phyloP scores from a whole-genome alignment of 495 filamentous ascomycete species.

The Penicillium paradoxum region DNA sequence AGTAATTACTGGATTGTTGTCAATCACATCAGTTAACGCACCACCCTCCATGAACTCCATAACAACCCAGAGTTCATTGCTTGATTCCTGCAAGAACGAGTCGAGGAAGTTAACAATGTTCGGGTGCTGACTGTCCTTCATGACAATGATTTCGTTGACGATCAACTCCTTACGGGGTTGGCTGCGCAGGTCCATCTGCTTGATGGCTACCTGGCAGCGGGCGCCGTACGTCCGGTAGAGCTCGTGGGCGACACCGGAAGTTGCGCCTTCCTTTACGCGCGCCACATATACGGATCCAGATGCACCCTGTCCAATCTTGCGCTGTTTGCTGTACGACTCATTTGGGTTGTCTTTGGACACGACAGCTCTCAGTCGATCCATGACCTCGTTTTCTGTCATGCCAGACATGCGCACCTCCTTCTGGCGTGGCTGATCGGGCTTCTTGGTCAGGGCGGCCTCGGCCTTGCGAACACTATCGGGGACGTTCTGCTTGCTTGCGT shows the following conservation, averaged over 20 bases:
- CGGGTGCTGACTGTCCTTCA: slow-evolving; percentile 96
- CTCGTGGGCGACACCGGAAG: slow-evolving; percentile 59
- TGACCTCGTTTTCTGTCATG: slow-evolving; percentile 95
- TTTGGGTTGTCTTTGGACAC: slow-evolving; percentile 91
- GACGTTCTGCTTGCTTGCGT: slow-evolving; percentile 39
- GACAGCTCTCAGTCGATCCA: slow-evolving; percentile 87
- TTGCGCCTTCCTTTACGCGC: slow-evolving; percentile 73
- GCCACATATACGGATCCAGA: slow-evolving; percentile 98
- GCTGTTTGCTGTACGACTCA: slow-evolving; percentile 92
- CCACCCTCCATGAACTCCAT: slow-evolving; percentile 99
- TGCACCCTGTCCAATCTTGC: slow-evolving; percentile 98
- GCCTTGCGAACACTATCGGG: slow-evolving; percentile 70
- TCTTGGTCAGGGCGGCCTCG: slow-evolving; percentile 73
- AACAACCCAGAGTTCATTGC: slow-evolving; percentile 93
- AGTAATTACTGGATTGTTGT: slow-evolving; percentile 84
- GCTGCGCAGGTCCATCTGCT: slow-evolving; percentile 98
- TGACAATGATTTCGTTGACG: slow-evolving; percentile 98
- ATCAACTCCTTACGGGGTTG: slow-evolving; percentile 98
- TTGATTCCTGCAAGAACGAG: slow-evolving; percentile 89
- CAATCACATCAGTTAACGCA: slow-evolving; percentile 95
- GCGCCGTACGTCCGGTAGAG: slow-evolving; percentile 64
- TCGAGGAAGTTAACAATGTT: slow-evolving; percentile 99
- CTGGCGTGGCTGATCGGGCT: slow-evolving; percentile 61
- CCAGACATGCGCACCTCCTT: slow-evolving; percentile 94
- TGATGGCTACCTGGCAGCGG: slow-evolving; percentile 87